Evolutionary conservation across 305 asterid genomes (phyloP).

Genomic region (Vinca major): DNA sequence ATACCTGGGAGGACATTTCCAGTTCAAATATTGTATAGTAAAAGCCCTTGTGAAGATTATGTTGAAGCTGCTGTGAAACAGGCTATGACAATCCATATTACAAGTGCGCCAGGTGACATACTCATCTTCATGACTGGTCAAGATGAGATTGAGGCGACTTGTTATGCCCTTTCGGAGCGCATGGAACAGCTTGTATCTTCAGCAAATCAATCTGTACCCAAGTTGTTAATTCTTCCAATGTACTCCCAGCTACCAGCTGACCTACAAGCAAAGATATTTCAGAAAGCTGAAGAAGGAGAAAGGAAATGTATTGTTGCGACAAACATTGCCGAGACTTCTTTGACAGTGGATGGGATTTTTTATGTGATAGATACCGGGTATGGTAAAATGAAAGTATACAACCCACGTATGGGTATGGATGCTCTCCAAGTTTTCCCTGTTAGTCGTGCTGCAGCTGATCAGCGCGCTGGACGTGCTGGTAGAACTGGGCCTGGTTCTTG

Average conservation of each 20-base stretch:
- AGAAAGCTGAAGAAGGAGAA: conserved; percentile 88
- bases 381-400: conserved; percentile 82
- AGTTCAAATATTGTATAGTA: conserved; percentile 62
- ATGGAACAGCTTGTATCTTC: conserved; percentile 74
- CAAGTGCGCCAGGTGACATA: conserved; percentile 90
- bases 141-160: conserved; percentile 95
- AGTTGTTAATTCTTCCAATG: conserved; percentile 83
- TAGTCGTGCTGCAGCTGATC: conserved; percentile 96
- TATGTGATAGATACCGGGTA: conserved; percentile 94
- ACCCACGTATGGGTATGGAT: conserved; percentile 99
- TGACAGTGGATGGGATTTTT: conserved; percentile 86
- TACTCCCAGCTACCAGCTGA: conserved; percentile 99
- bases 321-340: conserved; percentile 90
- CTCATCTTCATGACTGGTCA: conserved; percentile 98
- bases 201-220: conserved; percentile 66
- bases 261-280: conserved; percentile 86
- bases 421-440: conserved; percentile 95
- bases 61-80: conserved; percentile 97
- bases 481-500: conserved; percentile 99
- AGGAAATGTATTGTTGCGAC: conserved; percentile 95
- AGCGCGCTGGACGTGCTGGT: conserved; percentile 99
- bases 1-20: conserved; percentile 97
- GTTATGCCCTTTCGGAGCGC: conserved; percentile 81
- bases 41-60: conserved; percentile 90
- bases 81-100: conserved; percentile 81